These are phyloP conservation scores for Medicago ruthenica DNA, from an alignment of 306 rosid genomes.

Conservation along the genomic window DNA sequence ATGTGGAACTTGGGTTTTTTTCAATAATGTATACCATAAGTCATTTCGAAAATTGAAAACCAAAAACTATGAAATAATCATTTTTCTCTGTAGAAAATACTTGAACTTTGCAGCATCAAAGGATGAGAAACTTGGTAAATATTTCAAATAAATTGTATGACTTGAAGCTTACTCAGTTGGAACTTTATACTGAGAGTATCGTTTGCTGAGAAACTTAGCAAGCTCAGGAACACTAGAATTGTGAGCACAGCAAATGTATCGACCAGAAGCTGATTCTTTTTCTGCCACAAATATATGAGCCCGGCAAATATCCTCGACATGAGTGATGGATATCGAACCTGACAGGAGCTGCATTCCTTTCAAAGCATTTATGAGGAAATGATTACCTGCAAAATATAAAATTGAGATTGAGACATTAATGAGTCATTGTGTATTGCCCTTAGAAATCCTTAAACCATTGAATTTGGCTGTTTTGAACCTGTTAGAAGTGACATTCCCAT, in stretches of 20 bases:
- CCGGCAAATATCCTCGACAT: conserved; percentile 75
- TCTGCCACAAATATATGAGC: conserved; percentile 82
- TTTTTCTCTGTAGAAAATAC: neutral
- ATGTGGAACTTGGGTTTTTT: too few species aligned
- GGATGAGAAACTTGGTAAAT: neutral
- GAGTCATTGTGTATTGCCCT: neutral
- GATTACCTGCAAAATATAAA: conserved; percentile 59
- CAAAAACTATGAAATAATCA: too few species aligned
- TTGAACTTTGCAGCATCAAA: neutral
- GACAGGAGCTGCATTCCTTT: conserved; percentile 78
- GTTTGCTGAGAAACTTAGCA: conserved; percentile 66
- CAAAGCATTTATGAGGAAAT: conserved; percentile 61
- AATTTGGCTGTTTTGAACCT: conserved; percentile 50
- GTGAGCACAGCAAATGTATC: conserved; percentile 68
- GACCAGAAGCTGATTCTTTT: conserved; percentile 81
- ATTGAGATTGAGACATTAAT: conserved; percentile 15
- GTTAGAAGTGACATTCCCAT: conserved; percentile 60
- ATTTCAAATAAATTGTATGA: neutral
- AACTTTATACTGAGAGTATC: conserved; percentile 67
- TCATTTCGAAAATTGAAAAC: too few species aligned
- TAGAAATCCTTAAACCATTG: neutral
- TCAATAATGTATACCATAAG: too few species aligned
- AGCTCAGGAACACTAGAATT: conserved; percentile 76
- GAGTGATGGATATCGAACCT: conserved; percentile 71
- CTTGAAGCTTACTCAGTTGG: conserved; percentile 71